Base-by-base conservation (phyloP, 2,329 filamentous ascomycete species). In the Monosporascus sp. region DNA sequence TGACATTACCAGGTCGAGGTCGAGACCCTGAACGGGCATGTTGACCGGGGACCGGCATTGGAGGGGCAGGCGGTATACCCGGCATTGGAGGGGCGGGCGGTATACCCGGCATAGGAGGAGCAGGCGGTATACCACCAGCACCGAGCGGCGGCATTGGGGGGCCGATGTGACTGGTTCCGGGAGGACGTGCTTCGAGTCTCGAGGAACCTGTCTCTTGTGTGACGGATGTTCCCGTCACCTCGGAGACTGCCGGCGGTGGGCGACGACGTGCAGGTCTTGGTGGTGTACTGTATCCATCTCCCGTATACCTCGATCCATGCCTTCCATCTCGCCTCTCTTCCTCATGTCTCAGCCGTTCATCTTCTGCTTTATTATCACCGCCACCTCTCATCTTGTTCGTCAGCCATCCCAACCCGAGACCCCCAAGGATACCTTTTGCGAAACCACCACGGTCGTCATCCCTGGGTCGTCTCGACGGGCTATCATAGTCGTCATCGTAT, bases 381-480 rank as follows among this genome's bases (percentile, higher is more conserved):
- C 83, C 71, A 68, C 84, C 77, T 60, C 80, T 82, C 67, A 88
- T 78, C 66, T 83, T 82, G 71, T 81, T 86, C 7, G 82, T 81
- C 48, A 91, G 72, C 74, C 86, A 88, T 8, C 87, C 88, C 36
- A 87, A 74, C 2, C 87, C 87, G 26, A 90, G 70, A 2, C 85
- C 76, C 8, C 81, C 84, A 49, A 86, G 64, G 16, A 84, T 61
- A 1, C 81, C 81, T 59, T 86, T 83, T 22, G 77, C 79, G n/a
- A 77, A 69, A 1, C 77, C 76, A 57, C 80, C 78, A 14, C 69
- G 63, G 52, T 62, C 65, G 36, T 77, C 71, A 7, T 75, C 75
- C 14, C 72, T 64, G 26, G 76, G 75, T 45, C 81, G 80, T 51
- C 79, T 76, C 45, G 86, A 90, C 14, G 83, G 85, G 58, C 81